These are phyloP conservation scores for Sporobolomyces pararoseus DNA, from an alignment of 768 basidiomycete species.

Conservation along the genomic window DNA sequence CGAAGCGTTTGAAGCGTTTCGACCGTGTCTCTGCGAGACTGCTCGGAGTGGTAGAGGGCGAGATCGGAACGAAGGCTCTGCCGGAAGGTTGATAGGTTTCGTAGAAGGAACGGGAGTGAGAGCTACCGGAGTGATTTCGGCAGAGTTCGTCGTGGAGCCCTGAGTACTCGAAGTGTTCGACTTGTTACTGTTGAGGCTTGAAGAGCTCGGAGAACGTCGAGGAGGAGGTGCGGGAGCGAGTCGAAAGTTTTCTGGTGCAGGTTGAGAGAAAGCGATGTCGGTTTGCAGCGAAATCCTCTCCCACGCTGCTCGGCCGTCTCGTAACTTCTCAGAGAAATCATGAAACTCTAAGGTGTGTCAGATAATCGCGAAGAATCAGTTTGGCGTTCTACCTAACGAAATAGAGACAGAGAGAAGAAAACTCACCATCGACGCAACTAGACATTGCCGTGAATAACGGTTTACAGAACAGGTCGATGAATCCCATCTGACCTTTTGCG, in stretches of 20 bases:
- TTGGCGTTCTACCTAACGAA: neutral
- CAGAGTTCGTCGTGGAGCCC: neutral
- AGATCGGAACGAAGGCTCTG: conserved; percentile 4
- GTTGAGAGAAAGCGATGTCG: conserved; percentile 30
- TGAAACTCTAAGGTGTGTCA: conserved; percentile 60
- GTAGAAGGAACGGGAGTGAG: conserved; percentile 1
- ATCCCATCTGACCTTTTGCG: conserved; percentile 80
- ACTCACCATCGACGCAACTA: conserved; percentile 68
- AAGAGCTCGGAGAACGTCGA: neutral
- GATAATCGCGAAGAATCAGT: neutral
- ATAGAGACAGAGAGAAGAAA: neutral
- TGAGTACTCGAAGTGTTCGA: neutral
- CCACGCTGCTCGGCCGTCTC: conserved; percentile 69
- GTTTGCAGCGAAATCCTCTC: conserved; percentile 49
- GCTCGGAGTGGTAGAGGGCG: conserved; percentile 19
- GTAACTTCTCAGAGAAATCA: conserved; percentile 64
- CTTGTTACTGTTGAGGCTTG: neutral
- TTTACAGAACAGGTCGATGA: conserved; percentile 74
- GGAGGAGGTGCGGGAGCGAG: conserved; percentile 15
- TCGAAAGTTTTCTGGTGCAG: conserved; percentile 9
- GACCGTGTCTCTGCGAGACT: conserved; percentile 9
- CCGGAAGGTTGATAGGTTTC: conserved; percentile 20
- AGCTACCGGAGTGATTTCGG: neutral
- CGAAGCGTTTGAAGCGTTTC: conserved; percentile 27
- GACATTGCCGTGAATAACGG: conserved; percentile 77